A percentile compares a stretch with the other conserved stretches of the same genome.
These are phyloP conservation scores for Colletotrichum endophyticum DNA, from an alignment of 2,329 filamentous ascomycete genomes.

Conservation along the genomic window DNA sequence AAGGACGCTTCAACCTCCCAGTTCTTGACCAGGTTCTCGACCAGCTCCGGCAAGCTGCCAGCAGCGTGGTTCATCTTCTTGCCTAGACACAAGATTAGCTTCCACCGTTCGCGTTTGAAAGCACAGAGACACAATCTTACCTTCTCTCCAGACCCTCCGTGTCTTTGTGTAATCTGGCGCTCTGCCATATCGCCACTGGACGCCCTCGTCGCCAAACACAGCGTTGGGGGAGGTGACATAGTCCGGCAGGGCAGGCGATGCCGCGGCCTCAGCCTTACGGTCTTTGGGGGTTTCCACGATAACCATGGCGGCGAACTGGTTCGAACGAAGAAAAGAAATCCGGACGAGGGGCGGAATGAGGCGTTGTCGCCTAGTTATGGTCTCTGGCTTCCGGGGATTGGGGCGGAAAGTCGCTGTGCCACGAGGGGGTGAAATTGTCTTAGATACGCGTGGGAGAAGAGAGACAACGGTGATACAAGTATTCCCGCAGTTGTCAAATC, in stretches of 20 bases:
- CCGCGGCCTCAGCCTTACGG: background rate
- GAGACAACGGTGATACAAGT: slow-evolving; percentile 6
- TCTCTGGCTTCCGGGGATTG: background rate
- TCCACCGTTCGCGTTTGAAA: background rate
- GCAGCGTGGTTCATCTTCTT: slow-evolving; percentile 61
- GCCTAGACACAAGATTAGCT: slow-evolving; percentile 41
- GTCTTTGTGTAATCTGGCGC: slow-evolving; percentile 69
- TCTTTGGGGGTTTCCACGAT: slow-evolving; percentile 1
- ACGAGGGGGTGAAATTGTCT: slow-evolving; percentile 3
- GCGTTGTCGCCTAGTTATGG: background rate
- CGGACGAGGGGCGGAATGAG: background rate
- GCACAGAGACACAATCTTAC: slow-evolving; percentile 43
- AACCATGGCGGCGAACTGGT: background rate
- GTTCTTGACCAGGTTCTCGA: slow-evolving; percentile 75
- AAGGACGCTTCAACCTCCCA: slow-evolving; percentile 76
- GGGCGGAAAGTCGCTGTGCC: background rate
- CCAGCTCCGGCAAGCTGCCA: slow-evolving; percentile 62
- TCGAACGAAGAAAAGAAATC: background rate
- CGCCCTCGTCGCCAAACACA: slow-evolving; percentile 7
- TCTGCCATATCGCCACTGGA: slow-evolving; percentile 15
- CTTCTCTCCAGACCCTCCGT: slow-evolving; percentile 61
- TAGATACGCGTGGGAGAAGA: background rate
- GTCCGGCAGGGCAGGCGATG: background rate
- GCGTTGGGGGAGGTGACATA: slow-evolving; percentile 15
- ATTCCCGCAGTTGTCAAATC: background rate